Conservation (phyloP, 352 stramenopile species). For the Ophiocytium majus region DNA sequence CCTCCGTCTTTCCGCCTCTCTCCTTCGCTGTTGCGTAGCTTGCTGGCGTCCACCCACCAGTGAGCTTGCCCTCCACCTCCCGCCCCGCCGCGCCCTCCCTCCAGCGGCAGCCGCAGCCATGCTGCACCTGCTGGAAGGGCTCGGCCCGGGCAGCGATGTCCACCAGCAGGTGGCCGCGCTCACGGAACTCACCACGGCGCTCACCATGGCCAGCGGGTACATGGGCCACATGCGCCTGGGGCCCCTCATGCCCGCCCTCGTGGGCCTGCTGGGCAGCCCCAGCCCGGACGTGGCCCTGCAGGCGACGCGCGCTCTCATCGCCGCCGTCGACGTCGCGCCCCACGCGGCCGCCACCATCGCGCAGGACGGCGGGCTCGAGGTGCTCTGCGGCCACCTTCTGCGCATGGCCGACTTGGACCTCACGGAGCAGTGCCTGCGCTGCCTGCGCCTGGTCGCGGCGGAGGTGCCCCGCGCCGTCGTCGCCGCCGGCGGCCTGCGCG, state of each 20-base stretch:
- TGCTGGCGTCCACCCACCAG: too few relatives aligned
- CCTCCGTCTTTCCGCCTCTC: too few relatives aligned
- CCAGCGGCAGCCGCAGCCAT: too few relatives aligned
- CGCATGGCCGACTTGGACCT: slow-evolving; percentile 45
- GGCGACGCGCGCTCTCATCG: slow-evolving; percentile 37
- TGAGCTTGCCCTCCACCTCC: too few relatives aligned
- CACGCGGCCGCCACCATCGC: slow-evolving; percentile 24
- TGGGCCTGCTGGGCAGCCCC: slow-evolving; percentile 27
- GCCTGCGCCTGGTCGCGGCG: slow-evolving; percentile 31
- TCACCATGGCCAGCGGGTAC: slow-evolving; percentile 46
- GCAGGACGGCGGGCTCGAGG: slow-evolving; percentile 18
- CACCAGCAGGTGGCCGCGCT: slow-evolving; percentile 40
- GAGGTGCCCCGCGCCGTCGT: slow-evolving; percentile 35
- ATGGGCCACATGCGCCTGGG: slow-evolving; percentile 32
- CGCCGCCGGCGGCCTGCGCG: slow-evolving; percentile 35
- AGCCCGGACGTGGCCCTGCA: slow-evolving; percentile 42
- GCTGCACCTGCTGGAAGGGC: neutral
- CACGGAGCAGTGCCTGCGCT: slow-evolving; percentile 41
- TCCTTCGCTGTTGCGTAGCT: too few relatives aligned
- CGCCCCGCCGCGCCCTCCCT: too few relatives aligned
- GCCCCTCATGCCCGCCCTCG: slow-evolving; percentile 32
- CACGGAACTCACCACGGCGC: slow-evolving; percentile 43
- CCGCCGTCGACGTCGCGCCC: slow-evolving; percentile 41
- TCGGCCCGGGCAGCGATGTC: neutral
- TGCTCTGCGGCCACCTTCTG: slow-evolving; percentile 36